Base-by-base conservation (phyloP, 306 rosid species). In the Medicago lupulina region DNA sequence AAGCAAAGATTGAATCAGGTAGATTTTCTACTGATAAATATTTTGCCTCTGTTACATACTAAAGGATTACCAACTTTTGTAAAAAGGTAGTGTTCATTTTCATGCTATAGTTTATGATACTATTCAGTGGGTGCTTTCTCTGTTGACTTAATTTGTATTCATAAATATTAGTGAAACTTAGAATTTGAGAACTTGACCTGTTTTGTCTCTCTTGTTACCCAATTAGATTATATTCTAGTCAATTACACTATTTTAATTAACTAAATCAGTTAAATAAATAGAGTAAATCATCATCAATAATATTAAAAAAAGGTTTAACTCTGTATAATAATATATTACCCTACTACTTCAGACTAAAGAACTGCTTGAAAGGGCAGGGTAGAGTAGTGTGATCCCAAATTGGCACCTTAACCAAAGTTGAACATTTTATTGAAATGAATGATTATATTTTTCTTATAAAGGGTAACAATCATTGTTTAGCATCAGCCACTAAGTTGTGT, bases 401-500 rank as follows among this genome's bases (percentile, higher is more conserved):
- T 15, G 61, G 74, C 74, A 69, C 17, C 49, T 70, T 10, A 51
- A 31, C 46, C 63, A 49, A 47, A 8, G 74, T 9, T 17, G 50
- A 25, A 59, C 55, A 28, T 44, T 8, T 43, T 41, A 68, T 28
- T 19, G 17, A 17, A 11, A 51, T 7, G 55, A 67, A 44, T 44
- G 31, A 67, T 14, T 14, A 43, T 43, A 14, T 62, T 16, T 51
- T 68, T 40, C 9, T 51, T 31, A 9, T 6, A 14, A 11, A 23
- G 60, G 53, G 53, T 40, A 62, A 41, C 67, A 67, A 81, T 85
- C 76, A 77, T 53, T 19, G 75, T 14, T 74, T 82, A 80, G 83
- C 59, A 86, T 85, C 76, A 60, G 55, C 85, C 87, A 74, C 84
- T 46, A 64, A 62, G 81, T 67, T 81, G 67, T 83, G 89, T 81